Base-by-base conservation (phyloP, 352 stramenopile genomes). In the Pythium rishiriense region DNA sequence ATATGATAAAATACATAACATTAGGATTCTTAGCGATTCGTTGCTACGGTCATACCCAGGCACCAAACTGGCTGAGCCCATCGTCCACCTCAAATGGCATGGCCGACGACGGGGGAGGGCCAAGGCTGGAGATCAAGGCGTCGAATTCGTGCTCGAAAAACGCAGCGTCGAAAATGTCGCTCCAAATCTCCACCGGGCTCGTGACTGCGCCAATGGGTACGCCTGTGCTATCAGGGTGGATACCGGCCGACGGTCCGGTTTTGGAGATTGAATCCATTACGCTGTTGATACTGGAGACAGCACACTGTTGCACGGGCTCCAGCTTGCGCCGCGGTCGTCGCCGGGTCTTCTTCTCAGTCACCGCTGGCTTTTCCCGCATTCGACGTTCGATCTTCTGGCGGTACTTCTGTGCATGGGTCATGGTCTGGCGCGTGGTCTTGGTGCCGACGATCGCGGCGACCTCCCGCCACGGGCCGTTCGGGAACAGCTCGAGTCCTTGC, bases 391-490 rank as follows among this genome's bases (percentile, higher is more conserved):
- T 92, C 72, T 92, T 92, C 60, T 92, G 83, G 11, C 83, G 81
- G 68, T 92, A 92, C 71, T 92, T 92, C 25, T 92, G 83, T 35
- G 83, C 83, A 51, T 92, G 83, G 0, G 83, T 92, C 83, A 92
- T 92, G 43, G 98, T 98, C 74, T 99, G 97, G 17, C 96, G 89
- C 8, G 94, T 81, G 8, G 87, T 94, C 61, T 93, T 92, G 14
- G 85, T 92, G 52, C 85, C 81, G 41, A 95, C 72, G 39, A 86
- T 64, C 4, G 74, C 76, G 11, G 82, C 78, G 51, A 89, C 85
- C 29, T 79, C 71, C 45, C 87, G 87, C 81, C 79, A 90, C 19
- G 81, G 79, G 2, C 79, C 79, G 3, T 72, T 77, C 41, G 81
- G 81, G 71, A 79, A 90, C n/a, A 82, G 57, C 61, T 87, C 76